A percentile compares a stretch with the other conserved stretches of the same genome.
Evolutionary conservation across 2,329 filamentous ascomycete genomes (phyloP).

Genomic region (Atkinsonella texensis): DNA sequence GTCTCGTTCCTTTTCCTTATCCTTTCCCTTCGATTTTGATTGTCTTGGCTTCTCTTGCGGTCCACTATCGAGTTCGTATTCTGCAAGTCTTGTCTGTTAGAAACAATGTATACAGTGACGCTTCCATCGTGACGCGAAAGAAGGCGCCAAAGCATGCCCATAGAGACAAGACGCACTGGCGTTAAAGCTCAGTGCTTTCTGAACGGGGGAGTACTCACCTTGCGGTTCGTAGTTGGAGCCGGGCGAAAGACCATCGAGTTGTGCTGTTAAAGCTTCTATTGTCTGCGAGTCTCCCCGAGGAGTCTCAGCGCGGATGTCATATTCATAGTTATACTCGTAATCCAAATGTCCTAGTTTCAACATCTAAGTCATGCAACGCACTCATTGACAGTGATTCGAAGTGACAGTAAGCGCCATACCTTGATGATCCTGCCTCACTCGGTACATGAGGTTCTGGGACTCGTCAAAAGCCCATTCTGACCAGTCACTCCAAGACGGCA

Average conservation of each 20-base stretch:
- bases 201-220: background rate
- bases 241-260: slow-evolving; percentile 1
- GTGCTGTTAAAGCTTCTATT: background rate
- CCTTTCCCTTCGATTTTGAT: slow-evolving; percentile 1
- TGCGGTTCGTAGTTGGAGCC: slow-evolving; percentile 1
- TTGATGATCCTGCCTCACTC: slow-evolving; percentile 12
- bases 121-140: background rate
- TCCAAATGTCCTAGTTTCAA: slow-evolving; percentile 1
- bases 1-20: background rate
- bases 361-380: too few relatives aligned
- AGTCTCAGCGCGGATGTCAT: background rate
- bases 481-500: slow-evolving; percentile 14
- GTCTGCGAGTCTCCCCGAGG: slow-evolving; percentile 2
- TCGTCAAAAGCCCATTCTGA: slow-evolving; percentile 16
- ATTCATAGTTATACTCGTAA: slow-evolving; percentile 2
- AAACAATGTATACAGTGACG: background rate
- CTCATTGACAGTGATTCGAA: background rate
- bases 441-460: slow-evolving; percentile 10
- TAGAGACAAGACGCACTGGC: background rate
- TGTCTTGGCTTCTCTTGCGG: background rate
- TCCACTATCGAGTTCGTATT: slow-evolving; percentile 2
- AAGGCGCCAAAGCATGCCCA: background rate
- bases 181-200: background rate
- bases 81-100: background rate
- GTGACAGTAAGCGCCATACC: background rate